Conservation (phyloP, 2,329 filamentous ascomycete genomes). For the Fusarium nanum region DNA sequence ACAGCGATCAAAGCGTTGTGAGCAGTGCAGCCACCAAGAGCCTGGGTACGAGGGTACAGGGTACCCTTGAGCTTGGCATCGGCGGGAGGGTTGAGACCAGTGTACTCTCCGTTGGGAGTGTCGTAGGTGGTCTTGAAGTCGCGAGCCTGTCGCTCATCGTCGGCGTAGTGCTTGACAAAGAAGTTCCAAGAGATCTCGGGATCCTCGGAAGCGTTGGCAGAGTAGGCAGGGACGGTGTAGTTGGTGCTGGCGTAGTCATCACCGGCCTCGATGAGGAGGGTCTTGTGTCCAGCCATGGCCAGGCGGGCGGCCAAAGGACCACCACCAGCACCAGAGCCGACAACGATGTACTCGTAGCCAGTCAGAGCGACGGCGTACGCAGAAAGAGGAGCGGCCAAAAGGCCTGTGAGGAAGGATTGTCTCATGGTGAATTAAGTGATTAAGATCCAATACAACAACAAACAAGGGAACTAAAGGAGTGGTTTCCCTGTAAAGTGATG, state of each 20-base stretch:
- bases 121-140: constrained; percentile 71
- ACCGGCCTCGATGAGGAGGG: constrained; percentile 71
- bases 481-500: constrained; percentile 4
- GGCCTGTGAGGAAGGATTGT: constrained; percentile 25
- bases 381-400: constrained; percentile 26
- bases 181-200: constrained; percentile 70
- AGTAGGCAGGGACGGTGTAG: constrained; percentile 66
- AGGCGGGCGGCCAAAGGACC: constrained; percentile 69
- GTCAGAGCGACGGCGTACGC: constrained; percentile 35
- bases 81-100: constrained; percentile 54
- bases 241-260: constrained; percentile 66
- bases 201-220: constrained; percentile 66
- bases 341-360: constrained; percentile 67
- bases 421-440: constrained; percentile 23
- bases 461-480: constrained; percentile 10
- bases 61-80: constrained; percentile 57
- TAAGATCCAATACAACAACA: background rate
- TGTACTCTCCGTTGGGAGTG: constrained; percentile 64
- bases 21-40: constrained; percentile 63
- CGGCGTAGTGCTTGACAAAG: constrained; percentile 71
- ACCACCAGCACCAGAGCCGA: constrained; percentile 71
- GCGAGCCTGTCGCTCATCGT: constrained; percentile 62
- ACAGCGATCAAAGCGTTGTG: constrained; percentile 72
- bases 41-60: constrained; percentile 60
- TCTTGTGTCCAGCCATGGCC: constrained; percentile 68